Base-by-base conservation (phyloP, 139 green algal genomes). In the Dunaliella primolecta region DNA sequence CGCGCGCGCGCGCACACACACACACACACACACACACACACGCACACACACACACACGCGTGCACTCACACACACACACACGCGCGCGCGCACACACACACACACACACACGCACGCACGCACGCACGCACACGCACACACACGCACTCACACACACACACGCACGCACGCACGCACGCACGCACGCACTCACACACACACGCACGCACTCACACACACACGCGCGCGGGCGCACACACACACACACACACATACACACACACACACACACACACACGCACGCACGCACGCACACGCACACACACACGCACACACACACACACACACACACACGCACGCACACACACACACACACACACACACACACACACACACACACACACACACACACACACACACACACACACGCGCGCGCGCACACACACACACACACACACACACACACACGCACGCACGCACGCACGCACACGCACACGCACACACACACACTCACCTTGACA, bases 401-500 rank as follows among this genome's bases (percentile, higher is more conserved):
- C 82, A 81, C 81, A 94, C 11, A 25, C 21, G 2, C 38, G 25
- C 75, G 24, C 75, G 2, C 32, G 3, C 32, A 11, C 82, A 81
- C 81, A 94, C 11, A 25, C 21, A 2, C 38, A 15, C 75, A 55
- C 75, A 25, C 32, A 25, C 32, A 11, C 82, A 81, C 81, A 94
- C 11, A 25, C 21, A 2, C 38, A 15, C 75, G 24, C 75, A 25
- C 32, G 3, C 32, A 11, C 82, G 76, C 81, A 94, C n/a, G n/a
- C n/a, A n/a, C n/a, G n/a, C n/a, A n/a, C n/a, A n/a, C n/a, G 56
- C 56, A 72, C 56, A 20, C 56, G 56, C 23, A n/a, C 20, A 72
- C 20, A 23, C 20, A 72, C 20, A 72, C 56, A 72, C 23, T 23
- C 20, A 20, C 56, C 56, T 29, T 72, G 56, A 20, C 56, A 72